Conservation (phyloP, 2,329 filamentous ascomycete species). For the Cytospora piceae region DNA sequence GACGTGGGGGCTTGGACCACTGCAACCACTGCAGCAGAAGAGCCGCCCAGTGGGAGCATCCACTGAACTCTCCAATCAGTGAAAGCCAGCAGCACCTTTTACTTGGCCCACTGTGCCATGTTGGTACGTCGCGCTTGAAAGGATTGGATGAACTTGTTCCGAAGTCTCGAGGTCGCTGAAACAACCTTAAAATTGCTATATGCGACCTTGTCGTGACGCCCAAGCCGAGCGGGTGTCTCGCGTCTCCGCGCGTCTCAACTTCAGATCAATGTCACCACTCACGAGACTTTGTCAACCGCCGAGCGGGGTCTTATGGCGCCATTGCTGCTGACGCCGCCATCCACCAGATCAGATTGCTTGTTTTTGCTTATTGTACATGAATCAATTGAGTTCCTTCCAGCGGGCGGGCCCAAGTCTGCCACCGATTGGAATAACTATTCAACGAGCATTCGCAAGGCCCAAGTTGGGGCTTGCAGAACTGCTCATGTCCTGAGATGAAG, state of each 20-base stretch:
- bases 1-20: constrained; percentile 14
- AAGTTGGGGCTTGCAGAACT: not conserved
- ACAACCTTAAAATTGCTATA: constrained; percentile 5
- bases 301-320: not conserved
- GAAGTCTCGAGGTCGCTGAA: too few species aligned
- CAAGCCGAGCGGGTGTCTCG: not conserved
- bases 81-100: not conserved
- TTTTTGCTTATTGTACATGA: not conserved
- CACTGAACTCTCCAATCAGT: constrained; percentile 5
- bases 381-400: not conserved
- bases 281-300: not conserved
- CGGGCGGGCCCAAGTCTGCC: not conserved
- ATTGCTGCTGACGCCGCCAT: not conserved
- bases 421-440: not conserved
- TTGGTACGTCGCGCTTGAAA: not conserved
- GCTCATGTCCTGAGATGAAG: not conserved
- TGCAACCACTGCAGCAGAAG: not conserved
- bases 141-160: constrained; percentile 19
- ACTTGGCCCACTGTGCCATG: constrained; percentile 9
- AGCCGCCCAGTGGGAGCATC: not conserved
- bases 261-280: not conserved
- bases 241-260: constrained; percentile 1
- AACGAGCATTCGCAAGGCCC: not conserved
- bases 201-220: not conserved
- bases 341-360: not conserved